Evolutionary conservation across 1,284 basidiomycete genomes (phyloP).

Genomic region (Moniliella sp.): DNA sequence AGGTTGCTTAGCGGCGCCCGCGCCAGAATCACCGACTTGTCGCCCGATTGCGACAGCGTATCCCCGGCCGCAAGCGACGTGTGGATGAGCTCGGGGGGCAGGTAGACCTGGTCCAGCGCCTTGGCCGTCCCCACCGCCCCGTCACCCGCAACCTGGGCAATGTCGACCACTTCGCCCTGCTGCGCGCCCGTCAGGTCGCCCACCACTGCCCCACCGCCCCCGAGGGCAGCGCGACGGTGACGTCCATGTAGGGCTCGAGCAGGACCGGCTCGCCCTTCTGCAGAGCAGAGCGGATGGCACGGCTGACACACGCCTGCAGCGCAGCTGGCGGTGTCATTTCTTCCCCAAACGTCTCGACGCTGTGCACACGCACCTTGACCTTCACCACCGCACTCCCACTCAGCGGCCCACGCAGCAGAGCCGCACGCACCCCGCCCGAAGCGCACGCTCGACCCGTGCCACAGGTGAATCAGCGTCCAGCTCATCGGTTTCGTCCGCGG

Average conservation of each 20-base stretch:
- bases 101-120: constrained; percentile 31
- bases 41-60: constrained; percentile 36
- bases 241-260: constrained; percentile 30
- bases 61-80: constrained; percentile 10
- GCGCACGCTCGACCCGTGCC: no score
- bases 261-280: constrained; percentile 3
- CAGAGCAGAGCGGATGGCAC: constrained; percentile 10
- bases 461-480: no score
- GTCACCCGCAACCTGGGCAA: constrained; percentile 37
- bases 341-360: constrained; percentile 9
- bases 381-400: no score
- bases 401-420: no score
- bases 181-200: constrained; percentile 24
- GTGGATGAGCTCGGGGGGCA: constrained; percentile 37
- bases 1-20: constrained; percentile 55
- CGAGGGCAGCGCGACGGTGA: constrained; percentile 12
- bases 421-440: no score
- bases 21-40: constrained; percentile 31
- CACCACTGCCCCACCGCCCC: constrained; percentile 16
- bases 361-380: no score
- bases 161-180: constrained; percentile 15
- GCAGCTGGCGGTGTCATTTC: constrained; percentile 12
- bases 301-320: constrained; percentile 11
- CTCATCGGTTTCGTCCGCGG: no score
- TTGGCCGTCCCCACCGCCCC: constrained; percentile 38